Percentiles rank a stretch among this genome's conserved stretches.
These are phyloP conservation scores for Ophiocordyceps camponoti-leonardi DNA, from an alignment of 2,329 filamentous ascomycete species.

Conservation along the genomic window DNA sequence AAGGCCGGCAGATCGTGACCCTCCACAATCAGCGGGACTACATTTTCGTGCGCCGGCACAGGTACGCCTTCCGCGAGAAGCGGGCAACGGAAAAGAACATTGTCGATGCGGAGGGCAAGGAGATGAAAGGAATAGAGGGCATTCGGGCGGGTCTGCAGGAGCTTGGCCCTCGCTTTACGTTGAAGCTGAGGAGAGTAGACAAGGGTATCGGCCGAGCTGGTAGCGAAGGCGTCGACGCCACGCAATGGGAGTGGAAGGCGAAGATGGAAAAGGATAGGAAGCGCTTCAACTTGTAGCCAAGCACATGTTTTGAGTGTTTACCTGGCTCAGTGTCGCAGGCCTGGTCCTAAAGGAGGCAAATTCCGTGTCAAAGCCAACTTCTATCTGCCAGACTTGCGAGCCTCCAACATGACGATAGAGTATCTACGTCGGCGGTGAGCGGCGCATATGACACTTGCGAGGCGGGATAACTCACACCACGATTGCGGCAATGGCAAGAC, in stretches of 20 bases:
- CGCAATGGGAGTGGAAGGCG: slow-evolving; percentile 94
- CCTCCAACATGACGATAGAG: slow-evolving; percentile 27
- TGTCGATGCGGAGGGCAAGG: slow-evolving; percentile 62
- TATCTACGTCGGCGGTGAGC: slow-evolving; percentile 17
- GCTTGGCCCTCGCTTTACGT: slow-evolving; percentile 53
- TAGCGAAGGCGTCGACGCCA: slow-evolving; percentile 52
- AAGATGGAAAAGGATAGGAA: slow-evolving; percentile 90
- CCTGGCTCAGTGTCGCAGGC: background rate
- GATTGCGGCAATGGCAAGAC: slow-evolving; percentile 39
- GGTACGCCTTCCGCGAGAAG: slow-evolving; percentile 89
- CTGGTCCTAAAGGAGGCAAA: background rate
- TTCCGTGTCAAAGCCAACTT: background rate
- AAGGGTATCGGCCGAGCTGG: slow-evolving; percentile 62
- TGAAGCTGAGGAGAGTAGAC: slow-evolving; percentile 83
- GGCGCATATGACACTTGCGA: slow-evolving; percentile 19
- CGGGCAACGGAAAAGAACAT: slow-evolving; percentile 74
- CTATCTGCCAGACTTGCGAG: background rate
- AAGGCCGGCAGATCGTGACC: slow-evolving; percentile 78
- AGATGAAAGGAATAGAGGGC: slow-evolving; percentile 68
- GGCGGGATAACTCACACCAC: slow-evolving; percentile 26
- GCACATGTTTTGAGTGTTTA: background rate
- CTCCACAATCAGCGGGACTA: slow-evolving; percentile 93
- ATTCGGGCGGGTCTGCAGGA: slow-evolving; percentile 83
- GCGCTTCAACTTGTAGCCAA: slow-evolving; percentile 68
- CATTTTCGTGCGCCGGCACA: slow-evolving; percentile 79